Evolutionary conservation across 352 stramenopile species (phyloP), one percentile per base, ranked within the genome.

Genomic region (Globisporangium carolinianum): DNA sequence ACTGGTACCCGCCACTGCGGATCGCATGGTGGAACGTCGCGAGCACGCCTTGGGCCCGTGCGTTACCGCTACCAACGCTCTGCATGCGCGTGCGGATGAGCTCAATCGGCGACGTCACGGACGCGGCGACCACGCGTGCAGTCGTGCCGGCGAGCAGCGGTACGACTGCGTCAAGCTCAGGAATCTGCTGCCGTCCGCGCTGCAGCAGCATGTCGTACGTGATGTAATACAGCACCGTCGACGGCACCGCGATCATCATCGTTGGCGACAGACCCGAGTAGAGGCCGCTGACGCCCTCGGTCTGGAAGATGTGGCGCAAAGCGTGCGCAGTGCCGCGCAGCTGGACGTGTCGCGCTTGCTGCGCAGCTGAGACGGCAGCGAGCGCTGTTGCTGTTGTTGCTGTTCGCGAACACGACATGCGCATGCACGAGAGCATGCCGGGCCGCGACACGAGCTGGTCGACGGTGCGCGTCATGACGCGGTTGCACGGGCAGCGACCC

Each of bases 171-270:
- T 81, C 60, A 8, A 73, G 47, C 39, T 75, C 48, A 5, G 78
- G 70, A 7, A 76, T 58, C 11, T 57, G 62, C 10, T 71, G 63
- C 11, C 67, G 73, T 11, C 73, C 71, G 24, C 86, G 69, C 8
- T 78, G 69, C 41, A 89, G 65, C 24, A 97, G 57, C 15, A 90
- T 59, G 62, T 98, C 95, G 72, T 98, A 98, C 18, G 86, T 87
- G 12, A 95, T 86, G 70, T 98, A 98, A 68, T 98, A 98, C 18
- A 98, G 63, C 51, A 97, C 89, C 4, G 93, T 98, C 48, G 93
- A 97, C 0, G 95, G 94, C 11, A 98, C 77, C 2, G 89, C 87
- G 73, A 98, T 98, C 55, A 97, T 63, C 56, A 98, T 81, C 10
- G 92, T 97, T 6, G 95, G 94, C 6, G 73, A 76, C 10, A 98